phyloP scores from a whole-genome alignment of 2,329 filamentous ascomycete genomes.

The Epichloe coenophiala region DNA sequence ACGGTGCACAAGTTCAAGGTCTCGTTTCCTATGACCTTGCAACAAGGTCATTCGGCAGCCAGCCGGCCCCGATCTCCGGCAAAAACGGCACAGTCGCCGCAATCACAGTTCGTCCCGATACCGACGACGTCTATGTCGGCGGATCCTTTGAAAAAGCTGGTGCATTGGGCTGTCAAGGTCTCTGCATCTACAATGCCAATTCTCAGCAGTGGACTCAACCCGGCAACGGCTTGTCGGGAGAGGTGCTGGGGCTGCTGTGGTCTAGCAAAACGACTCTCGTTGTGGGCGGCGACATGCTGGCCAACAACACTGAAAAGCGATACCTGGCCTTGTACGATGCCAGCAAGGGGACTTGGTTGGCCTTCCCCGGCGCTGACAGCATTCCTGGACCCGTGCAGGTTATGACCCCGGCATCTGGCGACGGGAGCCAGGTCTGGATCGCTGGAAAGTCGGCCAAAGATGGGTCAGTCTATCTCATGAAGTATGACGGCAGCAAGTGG shows the following conservation, averaged over 20 bases:
- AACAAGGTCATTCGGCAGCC: slow-evolving; percentile 47
- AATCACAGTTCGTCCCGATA: slow-evolving; percentile 58
- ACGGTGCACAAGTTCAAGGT: slow-evolving; percentile 51
- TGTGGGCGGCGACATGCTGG: slow-evolving; percentile 61
- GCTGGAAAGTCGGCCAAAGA: slow-evolving; percentile 53
- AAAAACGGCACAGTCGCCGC: slow-evolving; percentile 58
- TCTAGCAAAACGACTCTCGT: slow-evolving; percentile 56
- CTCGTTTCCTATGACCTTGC: slow-evolving; percentile 69
- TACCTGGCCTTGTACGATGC: slow-evolving; percentile 63
- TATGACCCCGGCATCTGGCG: slow-evolving; percentile 58
- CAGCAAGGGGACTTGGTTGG: slow-evolving; percentile 51
- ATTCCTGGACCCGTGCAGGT: slow-evolving; percentile 73
- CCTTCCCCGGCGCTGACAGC: slow-evolving; percentile 44
- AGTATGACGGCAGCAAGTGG: slow-evolving; percentile 66
- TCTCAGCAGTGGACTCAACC: slow-evolving; percentile 68
- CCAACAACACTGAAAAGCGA: slow-evolving; percentile 47
- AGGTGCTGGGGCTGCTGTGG: slow-evolving; percentile 65
- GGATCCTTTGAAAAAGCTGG: slow-evolving; percentile 77
- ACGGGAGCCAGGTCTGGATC: slow-evolving; percentile 67
- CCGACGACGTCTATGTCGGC: slow-evolving; percentile 68
- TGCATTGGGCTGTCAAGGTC: slow-evolving; percentile 63
- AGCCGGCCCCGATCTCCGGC: slow-evolving; percentile 65
- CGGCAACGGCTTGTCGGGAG: slow-evolving; percentile 57
- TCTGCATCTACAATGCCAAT: slow-evolving; percentile 66
- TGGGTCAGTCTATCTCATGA: slow-evolving; percentile 64